Base-by-base conservation (phyloP, 495 filamentous ascomycete genomes). In the Podospora appendiculata region DNA sequence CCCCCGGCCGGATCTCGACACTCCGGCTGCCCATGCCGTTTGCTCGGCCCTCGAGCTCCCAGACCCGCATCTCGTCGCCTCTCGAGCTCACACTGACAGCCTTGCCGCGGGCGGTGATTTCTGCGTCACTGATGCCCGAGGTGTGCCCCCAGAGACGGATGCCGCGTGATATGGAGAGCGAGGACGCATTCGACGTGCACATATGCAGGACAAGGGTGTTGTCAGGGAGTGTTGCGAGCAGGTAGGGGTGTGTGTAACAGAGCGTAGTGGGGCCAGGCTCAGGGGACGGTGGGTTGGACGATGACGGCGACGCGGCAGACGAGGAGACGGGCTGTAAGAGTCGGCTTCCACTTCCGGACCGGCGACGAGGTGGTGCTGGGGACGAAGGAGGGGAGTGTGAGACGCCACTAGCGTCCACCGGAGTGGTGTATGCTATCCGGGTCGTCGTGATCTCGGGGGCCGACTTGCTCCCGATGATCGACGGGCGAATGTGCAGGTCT, bases 111-210 rank as follows among this genome's bases (percentile, higher is more conserved):
- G 85, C 80, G 17, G 87, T 91, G 41, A 98, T 87, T 54, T 96
- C 84, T 19, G 88, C 92, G 11, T 85, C 82, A 39, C 86, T 86
- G 12, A 98, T 88, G 1, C 89, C 88, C 1, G 92, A 95, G 0
- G 93, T 97, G 59, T 98, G 93, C 14, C 93, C 93, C 87, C 88
- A 96, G 8, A 98, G 79, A 19, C 87, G 77, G 45, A 81, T 88
- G 13, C 89, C 90, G 1, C 80, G 71, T 18, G 86, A 82, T 41
- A 98, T 85, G 13, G 76, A 80, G 8, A 96, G 75, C 1, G 73
- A 70, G 0, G 78, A 69, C 4, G 81, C 70, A 8, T 79, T 87
- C 1, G 90, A 95, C 38, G 79, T 89, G 58, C 92, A 87, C 38
- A 95, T 76, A 58, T 93, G 89, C 53, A 96, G 76, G 0, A 90